A percentile compares a stretch with the other conserved stretches of the same genome.
phyloP scores from a whole-genome alignment of 176 grass and related monocot species.

The Stipa capillata region DNA sequence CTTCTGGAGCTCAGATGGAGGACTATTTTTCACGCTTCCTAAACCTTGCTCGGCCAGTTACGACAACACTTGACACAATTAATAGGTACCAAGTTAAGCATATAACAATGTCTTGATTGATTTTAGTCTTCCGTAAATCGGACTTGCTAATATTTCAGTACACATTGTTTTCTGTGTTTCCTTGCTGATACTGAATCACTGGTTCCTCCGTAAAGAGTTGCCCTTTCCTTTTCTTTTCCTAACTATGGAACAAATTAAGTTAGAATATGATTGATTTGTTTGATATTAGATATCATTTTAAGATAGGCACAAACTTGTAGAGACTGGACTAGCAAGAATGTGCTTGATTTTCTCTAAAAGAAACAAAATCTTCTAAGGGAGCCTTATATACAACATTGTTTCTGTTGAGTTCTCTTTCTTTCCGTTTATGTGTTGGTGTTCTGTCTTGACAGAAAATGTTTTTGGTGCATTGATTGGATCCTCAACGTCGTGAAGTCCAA shows the following conservation, averaged over 20 bases:
- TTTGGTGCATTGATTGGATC: slow-evolving; percentile 34
- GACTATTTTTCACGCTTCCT: slow-evolving; percentile 48
- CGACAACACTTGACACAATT: slow-evolving; percentile 47
- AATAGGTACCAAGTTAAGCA: slow-evolving; percentile 42
- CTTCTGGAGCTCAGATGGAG: slow-evolving; percentile 44
- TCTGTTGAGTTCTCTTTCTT: background rate
- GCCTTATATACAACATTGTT: background rate
- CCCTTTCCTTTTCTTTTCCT: background rate
- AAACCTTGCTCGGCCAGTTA: slow-evolving; percentile 55
- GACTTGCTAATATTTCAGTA: background rate
- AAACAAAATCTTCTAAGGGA: background rate
- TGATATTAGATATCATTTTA: too few relatives aligned
- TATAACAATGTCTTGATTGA: background rate
- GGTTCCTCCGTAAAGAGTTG: background rate
- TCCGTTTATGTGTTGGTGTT: background rate
- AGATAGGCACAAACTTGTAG: background rate
- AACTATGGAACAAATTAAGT: background rate
- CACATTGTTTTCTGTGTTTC: background rate
- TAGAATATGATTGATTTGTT: background rate
- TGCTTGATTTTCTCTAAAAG: background rate
- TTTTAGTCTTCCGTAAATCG: background rate
- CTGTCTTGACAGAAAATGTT: slow-evolving; percentile 31
- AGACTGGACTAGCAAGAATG: background rate
- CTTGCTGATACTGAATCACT: background rate
- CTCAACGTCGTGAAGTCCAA: slow-evolving; percentile 11